phyloP scores from a whole-genome alignment of 2,329 filamentous ascomycete genomes.

The Curvularia hawaiiensis region DNA sequence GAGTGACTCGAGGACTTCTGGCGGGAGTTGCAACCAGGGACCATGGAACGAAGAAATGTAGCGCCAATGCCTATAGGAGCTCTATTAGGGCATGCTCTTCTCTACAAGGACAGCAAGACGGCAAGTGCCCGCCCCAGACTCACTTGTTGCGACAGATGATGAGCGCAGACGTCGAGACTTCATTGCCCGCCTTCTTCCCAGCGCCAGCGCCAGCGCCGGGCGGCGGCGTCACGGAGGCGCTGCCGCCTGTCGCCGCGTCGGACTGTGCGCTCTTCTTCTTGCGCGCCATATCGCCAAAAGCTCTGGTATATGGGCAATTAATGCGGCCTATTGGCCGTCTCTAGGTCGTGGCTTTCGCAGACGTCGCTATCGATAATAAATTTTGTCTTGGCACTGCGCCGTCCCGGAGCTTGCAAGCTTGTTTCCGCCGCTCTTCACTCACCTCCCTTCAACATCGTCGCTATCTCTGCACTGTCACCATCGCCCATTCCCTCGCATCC shows the following conservation, averaged over 20 bases:
- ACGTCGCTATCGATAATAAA: slow-evolving; percentile 21
- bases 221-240: slow-evolving; percentile 14
- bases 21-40: slow-evolving; percentile 79
- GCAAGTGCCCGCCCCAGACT: slow-evolving; percentile 31
- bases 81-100: slow-evolving; percentile 17
- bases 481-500: not conserved
- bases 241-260: slow-evolving; percentile 24
- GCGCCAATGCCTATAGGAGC: slow-evolving; percentile 71
- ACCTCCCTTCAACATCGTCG: not conserved
- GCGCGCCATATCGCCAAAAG: slow-evolving; percentile 33
- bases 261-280: slow-evolving; percentile 41
- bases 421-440: slow-evolving; percentile 9
- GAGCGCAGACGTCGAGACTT: slow-evolving; percentile 36
- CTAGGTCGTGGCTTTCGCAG: slow-evolving; percentile 12
- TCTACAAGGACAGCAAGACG: slow-evolving; percentile 5
- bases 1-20: slow-evolving; percentile 78
- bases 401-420: slow-evolving; percentile 14
- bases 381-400: slow-evolving; percentile 24
- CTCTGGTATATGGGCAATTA: slow-evolving; percentile 2
- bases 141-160: slow-evolving; percentile 53
- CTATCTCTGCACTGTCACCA: not conserved
- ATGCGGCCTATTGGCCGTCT: slow-evolving; percentile 4
- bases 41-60: slow-evolving; percentile 85
- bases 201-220: not conserved
- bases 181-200: slow-evolving; percentile 16